phyloP scores from a whole-genome alignment of 2,329 filamentous ascomycete genomes.

The Alternaria gaisen region DNA sequence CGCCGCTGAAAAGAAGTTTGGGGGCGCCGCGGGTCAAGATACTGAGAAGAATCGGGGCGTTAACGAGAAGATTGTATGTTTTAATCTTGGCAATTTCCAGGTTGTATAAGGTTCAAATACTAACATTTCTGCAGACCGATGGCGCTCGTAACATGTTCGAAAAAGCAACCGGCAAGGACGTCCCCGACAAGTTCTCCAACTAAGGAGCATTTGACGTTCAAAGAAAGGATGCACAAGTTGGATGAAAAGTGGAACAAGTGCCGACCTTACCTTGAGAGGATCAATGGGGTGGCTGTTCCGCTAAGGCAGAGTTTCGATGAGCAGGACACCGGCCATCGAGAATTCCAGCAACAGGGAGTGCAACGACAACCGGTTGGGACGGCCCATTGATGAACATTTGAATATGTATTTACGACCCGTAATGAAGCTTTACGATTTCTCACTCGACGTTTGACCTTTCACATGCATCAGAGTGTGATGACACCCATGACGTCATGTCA shows the following conservation, averaged over 20 bases:
- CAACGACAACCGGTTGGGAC: not conserved
- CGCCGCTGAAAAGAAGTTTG: conserved; percentile 55
- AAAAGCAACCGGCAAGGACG: conserved; percentile 59
- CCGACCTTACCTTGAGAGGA: conserved; percentile 24
- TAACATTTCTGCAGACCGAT: conserved; percentile 53
- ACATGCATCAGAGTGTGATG: not conserved
- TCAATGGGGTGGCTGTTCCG: conserved; percentile 22
- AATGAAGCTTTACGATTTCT: not conserved
- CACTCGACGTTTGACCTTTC: not conserved
- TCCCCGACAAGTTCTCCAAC: conserved; percentile 61
- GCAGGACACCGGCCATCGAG: not conserved
- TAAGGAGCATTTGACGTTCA: conserved; percentile 34
- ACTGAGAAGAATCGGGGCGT: conserved; percentile 52
- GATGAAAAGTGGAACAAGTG: conserved; percentile 22
- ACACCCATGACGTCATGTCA: not conserved
- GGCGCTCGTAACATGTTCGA: conserved; percentile 60
- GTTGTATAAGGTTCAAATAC: not conserved
- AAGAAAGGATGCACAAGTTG: conserved; percentile 8
- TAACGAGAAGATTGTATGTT: conserved; percentile 51
- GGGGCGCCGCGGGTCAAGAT: conserved; percentile 42
- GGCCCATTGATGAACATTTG: not conserved
- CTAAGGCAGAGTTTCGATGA: not conserved
- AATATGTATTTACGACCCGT: not conserved
- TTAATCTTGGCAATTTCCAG: not conserved
- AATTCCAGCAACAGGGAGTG: not conserved